These are phyloP conservation scores for Ramaria sp. DNA, from an alignment of 768 basidiomycete genomes.

Conservation along the genomic window DNA sequence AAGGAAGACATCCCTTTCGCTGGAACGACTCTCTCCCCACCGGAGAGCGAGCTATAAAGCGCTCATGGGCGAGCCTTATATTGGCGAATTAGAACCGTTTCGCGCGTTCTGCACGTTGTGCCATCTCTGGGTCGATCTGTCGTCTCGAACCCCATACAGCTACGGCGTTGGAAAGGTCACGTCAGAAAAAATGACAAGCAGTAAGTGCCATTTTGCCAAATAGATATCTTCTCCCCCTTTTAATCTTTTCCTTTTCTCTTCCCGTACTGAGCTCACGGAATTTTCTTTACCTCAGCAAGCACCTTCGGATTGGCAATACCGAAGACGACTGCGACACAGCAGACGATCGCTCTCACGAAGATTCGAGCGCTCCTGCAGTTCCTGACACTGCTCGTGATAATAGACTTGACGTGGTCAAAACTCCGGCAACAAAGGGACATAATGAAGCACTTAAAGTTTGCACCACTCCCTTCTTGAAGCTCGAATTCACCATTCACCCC, in stretches of 20 bases:
- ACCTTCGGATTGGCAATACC: neutral
- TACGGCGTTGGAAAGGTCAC: slow-evolving; percentile 9
- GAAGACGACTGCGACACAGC: neutral
- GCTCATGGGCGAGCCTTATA: neutral
- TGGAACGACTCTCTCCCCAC: slow-evolving; percentile 1
- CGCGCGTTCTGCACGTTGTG: slow-evolving; percentile 6
- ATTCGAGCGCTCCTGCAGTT: neutral
- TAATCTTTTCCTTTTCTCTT: neutral
- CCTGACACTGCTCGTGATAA: neutral
- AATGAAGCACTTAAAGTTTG: neutral
- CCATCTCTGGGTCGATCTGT: slow-evolving; percentile 1
- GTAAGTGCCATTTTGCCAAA: neutral
- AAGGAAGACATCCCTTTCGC: neutral
- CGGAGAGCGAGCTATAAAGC: slow-evolving; percentile 3
- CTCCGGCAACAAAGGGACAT: neutral
- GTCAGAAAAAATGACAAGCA: neutral
- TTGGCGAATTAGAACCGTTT: slow-evolving; percentile 54
- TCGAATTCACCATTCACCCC: neutral
- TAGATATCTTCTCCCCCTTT: neutral
- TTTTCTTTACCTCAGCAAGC: neutral
- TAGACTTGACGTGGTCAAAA: neutral
- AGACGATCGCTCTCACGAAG: neutral
- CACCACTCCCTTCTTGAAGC: neutral
- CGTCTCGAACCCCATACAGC: slow-evolving; percentile 3
- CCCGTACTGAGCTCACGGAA: neutral